A percentile compares a stretch with the other conserved stretches of the same genome.
These are phyloP conservation scores for Cryptococcus wingfieldii DNA, from an alignment of 1,284 basidiomycete species.

Conservation along the genomic window DNA sequence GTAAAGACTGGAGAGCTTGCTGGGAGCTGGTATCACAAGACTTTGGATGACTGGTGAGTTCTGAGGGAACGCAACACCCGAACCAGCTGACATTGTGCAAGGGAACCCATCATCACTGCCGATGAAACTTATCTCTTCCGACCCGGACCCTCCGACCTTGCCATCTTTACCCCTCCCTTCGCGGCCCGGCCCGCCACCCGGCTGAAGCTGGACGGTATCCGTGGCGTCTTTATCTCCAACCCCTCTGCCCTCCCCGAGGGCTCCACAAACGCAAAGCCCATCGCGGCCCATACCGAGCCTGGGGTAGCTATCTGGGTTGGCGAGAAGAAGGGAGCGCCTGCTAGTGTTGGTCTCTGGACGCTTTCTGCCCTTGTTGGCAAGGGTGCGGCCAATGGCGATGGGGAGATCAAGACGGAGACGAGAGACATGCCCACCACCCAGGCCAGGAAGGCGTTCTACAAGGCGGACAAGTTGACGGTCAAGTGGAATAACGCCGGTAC, in stretches of 20 bases:
- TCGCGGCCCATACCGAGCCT: constrained; percentile 31
- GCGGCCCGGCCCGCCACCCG: constrained; percentile 33
- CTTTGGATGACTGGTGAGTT: constrained; percentile 43
- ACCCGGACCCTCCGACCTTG: constrained; percentile 61
- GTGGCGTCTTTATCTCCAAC: constrained; percentile 41
- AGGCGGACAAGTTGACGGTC: constrained; percentile 87
- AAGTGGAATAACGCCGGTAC: constrained; percentile 93
- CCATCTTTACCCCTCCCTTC: constrained; percentile 61
- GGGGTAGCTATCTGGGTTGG: constrained; percentile 79
- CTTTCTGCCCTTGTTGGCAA: constrained; percentile 58
- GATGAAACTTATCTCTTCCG: constrained; percentile 85
- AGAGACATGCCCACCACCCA: constrained; percentile 44
- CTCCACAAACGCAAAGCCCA: constrained; percentile 28
- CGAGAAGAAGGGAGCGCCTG: constrained; percentile 96
- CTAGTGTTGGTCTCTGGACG: constrained; percentile 78
- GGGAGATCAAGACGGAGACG: constrained; percentile 55
- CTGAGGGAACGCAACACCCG: not conserved
- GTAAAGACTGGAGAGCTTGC: constrained; percentile 41
- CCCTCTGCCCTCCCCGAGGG: constrained; percentile 31
- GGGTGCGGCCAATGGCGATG: constrained; percentile 1
- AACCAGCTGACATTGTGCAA: constrained; percentile 15
- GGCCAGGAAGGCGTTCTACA: constrained; percentile 85
- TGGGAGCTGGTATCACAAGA: constrained; percentile 45
- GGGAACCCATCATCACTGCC: constrained; percentile 83
- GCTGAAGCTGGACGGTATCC: constrained; percentile 43